Evolutionary conservation across 2,329 filamentous ascomycete genomes (phyloP), one percentile per base, ranked within the genome.

Genomic region (Aspergillus quadricinctus): DNA sequence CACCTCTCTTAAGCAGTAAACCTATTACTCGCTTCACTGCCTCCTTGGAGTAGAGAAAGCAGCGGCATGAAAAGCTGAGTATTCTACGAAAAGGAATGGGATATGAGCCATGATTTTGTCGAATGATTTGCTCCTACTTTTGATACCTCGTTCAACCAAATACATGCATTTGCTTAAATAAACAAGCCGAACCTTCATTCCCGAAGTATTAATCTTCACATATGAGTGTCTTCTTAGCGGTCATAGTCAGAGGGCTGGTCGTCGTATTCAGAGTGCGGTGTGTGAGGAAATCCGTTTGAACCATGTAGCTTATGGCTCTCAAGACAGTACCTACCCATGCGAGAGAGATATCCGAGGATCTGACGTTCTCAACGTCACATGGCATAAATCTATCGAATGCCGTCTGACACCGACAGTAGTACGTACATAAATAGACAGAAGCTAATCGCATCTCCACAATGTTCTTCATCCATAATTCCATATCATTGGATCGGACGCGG

Each of bases 1-100:
- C 64, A 68, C 70, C 61, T 69, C 62, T 60, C 61, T 75, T 56
- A 67, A 71, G 63, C 46, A 65, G 53, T 72, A 71, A 64, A 66
- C 55, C 25, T 45, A 50, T 49, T 49, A 56, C 52, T 31, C 19
- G 50, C 48, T 40, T 56, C 46, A 43, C 41, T 50, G 14, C 19
- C 21, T 40, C n/a, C 49, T 46, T 46, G 43, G 23, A 46, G 23
- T 46, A 46, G 43, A 27, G 6, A 25, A 45, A 23, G 11, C 43
- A 46, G 43, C 43, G 9, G 50, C 43, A 54, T 19, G 50, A 41
- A 40, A 43, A 25, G 43, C 43, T 27, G 43, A 10, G 23, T 11
- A 21, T 27, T 29, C 35, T 53, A 52, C 45, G 53, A 56, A 53
- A 54, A 51, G 29, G 46, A 35, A 53, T 23, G 50, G 41, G 51